These are phyloP conservation scores for Aspergillus awamori DNA, from an alignment of 2,329 filamentous ascomycete genomes.

Conservation along the genomic window DNA sequence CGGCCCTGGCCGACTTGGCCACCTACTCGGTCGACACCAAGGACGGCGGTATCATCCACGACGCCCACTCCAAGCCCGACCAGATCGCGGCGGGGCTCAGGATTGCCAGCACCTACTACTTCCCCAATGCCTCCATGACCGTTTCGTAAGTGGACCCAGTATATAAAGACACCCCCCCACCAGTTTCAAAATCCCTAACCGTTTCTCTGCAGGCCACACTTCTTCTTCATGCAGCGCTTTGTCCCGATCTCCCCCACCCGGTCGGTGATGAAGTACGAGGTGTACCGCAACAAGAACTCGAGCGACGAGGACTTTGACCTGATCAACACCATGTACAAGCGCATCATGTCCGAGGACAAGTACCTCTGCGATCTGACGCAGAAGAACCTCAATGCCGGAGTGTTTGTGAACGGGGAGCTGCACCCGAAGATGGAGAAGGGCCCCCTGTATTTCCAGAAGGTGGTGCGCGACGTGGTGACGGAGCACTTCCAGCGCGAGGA, in stretches of 20 bases:
- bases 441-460: slow-evolving; percentile 58
- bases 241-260: slow-evolving; percentile 57
- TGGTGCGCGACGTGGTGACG: slow-evolving; percentile 53
- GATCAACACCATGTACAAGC: slow-evolving; percentile 63
- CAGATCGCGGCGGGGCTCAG: slow-evolving; percentile 52
- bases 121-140: slow-evolving; percentile 39
- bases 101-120: slow-evolving; percentile 38
- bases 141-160: slow-evolving; percentile 30
- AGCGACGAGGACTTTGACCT: slow-evolving; percentile 60
- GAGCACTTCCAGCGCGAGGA: slow-evolving; percentile 53
- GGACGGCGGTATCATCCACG: slow-evolving; percentile 55
- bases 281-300: slow-evolving; percentile 63
- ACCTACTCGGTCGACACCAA: slow-evolving; percentile 56
- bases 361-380: slow-evolving; percentile 62
- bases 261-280: slow-evolving; percentile 63
- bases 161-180: too few species aligned
- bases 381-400: slow-evolving; percentile 61
- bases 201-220: slow-evolving; percentile 47
- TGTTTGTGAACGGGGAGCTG: slow-evolving; percentile 64
- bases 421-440: slow-evolving; percentile 62
- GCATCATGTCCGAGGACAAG: slow-evolving; percentile 67
- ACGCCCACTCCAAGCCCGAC: slow-evolving; percentile 47
- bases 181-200: neutral
- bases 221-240: slow-evolving; percentile 67
- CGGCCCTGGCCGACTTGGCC: slow-evolving; percentile 55